Evolutionary conservation across 106 monocot genomes (phyloP).

Genomic region (Phalaenopsis equestris): DNA sequence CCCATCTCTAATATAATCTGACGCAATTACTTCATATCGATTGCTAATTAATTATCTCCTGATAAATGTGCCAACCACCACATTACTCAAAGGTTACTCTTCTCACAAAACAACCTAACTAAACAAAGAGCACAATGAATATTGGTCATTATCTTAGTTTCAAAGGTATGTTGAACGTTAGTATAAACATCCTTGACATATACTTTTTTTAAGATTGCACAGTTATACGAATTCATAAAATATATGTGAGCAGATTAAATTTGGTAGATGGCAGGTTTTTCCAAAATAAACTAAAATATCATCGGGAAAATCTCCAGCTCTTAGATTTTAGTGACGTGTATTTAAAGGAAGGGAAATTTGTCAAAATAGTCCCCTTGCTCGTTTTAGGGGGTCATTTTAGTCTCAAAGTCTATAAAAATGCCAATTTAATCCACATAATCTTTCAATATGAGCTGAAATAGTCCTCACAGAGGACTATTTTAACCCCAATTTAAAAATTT

Average conservation of each 20-base stretch:
- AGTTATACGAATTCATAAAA: neutral
- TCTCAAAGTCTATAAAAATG: no score
- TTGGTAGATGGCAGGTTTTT: neutral
- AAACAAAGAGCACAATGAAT: neutral
- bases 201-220: neutral
- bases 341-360: no score
- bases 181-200: neutral
- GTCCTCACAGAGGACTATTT: no score
- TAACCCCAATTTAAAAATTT: no score
- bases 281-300: neutral
- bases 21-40: neutral
- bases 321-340: neutral
- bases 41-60: no score
- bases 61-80: no score
- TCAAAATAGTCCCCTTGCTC: no score
- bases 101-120: neutral
- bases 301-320: neutral
- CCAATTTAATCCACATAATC: no score
- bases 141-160: neutral
- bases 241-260: neutral
- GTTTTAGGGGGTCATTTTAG: no score
- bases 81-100: neutral
- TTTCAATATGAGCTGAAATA: no score
- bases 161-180: neutral
- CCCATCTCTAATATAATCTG: neutral